Conservation (phyloP, 1,284 basidiomycete genomes). For the Trichosporon sp. region DNA sequence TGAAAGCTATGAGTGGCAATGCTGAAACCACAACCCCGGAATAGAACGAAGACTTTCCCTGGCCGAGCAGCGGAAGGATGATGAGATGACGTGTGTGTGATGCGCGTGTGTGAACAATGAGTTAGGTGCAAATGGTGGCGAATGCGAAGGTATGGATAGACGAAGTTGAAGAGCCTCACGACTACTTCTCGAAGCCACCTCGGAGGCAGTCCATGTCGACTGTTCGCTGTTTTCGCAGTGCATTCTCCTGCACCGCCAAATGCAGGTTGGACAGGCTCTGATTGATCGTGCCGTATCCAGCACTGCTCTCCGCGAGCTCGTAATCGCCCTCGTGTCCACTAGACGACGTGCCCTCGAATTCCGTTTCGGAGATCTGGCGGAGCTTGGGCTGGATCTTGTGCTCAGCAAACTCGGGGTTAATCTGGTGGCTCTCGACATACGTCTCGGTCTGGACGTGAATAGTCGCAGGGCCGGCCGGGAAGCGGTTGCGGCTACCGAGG, state of each 20-base stretch:
- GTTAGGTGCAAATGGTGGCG: not conserved
- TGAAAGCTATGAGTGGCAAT: conserved; percentile 11
- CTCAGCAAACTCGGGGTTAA: conserved; percentile 29
- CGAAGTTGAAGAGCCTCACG: not conserved
- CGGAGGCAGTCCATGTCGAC: not conserved
- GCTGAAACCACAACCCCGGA: conserved; percentile 7
- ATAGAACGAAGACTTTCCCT: not conserved
- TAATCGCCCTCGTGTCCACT: conserved; percentile 19
- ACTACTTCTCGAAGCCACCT: not conserved
- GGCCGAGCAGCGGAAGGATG: not conserved
- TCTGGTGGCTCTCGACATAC: conserved; percentile 36
- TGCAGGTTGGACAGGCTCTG: conserved; percentile 16
- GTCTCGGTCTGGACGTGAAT: conserved; percentile 43
- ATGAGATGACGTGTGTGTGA: not conserved
- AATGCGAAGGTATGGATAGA: not conserved
- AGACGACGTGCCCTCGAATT: conserved; percentile 24
- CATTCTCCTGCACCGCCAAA: not conserved
- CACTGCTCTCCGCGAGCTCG: conserved; percentile 17
- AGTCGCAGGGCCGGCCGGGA: conserved; percentile 29
- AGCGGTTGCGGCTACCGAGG: conserved; percentile 7
- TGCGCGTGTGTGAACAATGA: not conserved
- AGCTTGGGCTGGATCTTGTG: conserved; percentile 33
- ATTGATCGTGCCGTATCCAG: conserved; percentile 9
- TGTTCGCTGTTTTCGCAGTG: conserved; percentile 3
- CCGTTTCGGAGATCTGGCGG: conserved; percentile 30